Evolutionary conservation across 208 protist species (phyloP), one percentile per base, ranked within the genome.

Genomic region (Strigomonas culicis): DNA sequence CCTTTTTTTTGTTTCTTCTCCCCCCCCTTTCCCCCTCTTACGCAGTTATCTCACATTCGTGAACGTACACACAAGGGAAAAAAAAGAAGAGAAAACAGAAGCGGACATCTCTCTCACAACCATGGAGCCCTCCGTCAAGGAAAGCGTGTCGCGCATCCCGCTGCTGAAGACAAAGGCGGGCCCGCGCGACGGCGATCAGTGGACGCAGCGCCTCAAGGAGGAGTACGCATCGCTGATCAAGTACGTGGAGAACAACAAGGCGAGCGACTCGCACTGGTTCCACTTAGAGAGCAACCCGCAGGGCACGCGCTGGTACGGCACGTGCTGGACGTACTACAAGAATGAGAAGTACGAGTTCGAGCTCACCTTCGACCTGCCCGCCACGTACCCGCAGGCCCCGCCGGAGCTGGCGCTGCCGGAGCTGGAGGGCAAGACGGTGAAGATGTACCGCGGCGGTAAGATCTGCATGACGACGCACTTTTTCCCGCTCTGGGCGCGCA

Each of bases 391-490:
- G 30, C 83, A 84, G 49, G 97, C 93, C 11, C 72, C 97, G 7
- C 94, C 97, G n/a, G 98, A 99, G 66, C 80, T 99, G 21, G 88
- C 80, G 13, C 77, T 99, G 36, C 97, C 97, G 21, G 96, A 99
- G 78, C 74, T 99, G 39, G 98, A 99, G 24, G 95, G 94, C 19
- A 98, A 98, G 78, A 99, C 98, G 7, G 92, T 96, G 46, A 99
- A 99, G 80, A 99, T 99, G 98, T 99, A 99, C 77, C 82, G 97
- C 34, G 98, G 97, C 13, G 98, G 98, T 32, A 98, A 98, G 68
- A 99, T 99, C 59, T 99, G 98, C 79, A 94, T 98, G 71, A 98
- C 96, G 28, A 91, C 94, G 30, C 98, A 99, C 68, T 99, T 99
- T 74, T 95, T 98, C 41, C 98, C 98, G 8, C 66, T 99, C 4